phyloP scores from a whole-genome alignment of 78 protist genomes.

The Dictyostelium capitatum region DNA sequence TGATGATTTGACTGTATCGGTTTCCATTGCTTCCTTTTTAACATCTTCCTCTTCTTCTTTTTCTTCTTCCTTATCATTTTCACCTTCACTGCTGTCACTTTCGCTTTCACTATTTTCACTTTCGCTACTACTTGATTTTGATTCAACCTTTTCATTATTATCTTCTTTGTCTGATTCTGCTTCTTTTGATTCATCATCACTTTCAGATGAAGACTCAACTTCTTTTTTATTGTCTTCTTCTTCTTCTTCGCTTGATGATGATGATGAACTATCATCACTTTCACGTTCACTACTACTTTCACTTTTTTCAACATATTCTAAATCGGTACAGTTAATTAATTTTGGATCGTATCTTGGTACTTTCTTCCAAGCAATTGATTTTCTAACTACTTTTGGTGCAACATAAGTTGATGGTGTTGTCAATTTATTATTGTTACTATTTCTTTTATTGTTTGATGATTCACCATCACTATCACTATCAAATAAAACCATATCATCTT shows the following conservation, averaged over 20 bases:
- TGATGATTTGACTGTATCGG: neutral
- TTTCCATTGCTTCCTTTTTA: neutral
- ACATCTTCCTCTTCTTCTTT: neutral
- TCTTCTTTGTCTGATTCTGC: neutral
- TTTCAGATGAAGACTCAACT: neutral
- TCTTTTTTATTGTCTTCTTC: neutral
- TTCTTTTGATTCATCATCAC: neutral
- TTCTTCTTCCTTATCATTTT: neutral
- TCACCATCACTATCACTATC: conserved; percentile 53
- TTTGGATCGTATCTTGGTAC: conserved; percentile 68
- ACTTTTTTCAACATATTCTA: conserved; percentile 17
- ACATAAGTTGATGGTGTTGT: neutral
- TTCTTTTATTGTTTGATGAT: neutral
- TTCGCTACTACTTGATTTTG: neutral
- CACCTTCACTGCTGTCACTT: neutral
- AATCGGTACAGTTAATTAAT: neutral
- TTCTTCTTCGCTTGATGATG: neutral
- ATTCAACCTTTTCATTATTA: neutral
- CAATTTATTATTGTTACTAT: neutral
- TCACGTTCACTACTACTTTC: neutral
- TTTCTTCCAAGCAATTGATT: conserved; percentile 49
- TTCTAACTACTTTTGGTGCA: neutral
- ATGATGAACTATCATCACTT: neutral
- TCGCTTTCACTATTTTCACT: neutral
- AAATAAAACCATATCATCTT: conserved; percentile 26